Evolutionary conservation across 192 early-diverging fungal species (phyloP).

Genomic region (Coemansia reversa): DNA sequence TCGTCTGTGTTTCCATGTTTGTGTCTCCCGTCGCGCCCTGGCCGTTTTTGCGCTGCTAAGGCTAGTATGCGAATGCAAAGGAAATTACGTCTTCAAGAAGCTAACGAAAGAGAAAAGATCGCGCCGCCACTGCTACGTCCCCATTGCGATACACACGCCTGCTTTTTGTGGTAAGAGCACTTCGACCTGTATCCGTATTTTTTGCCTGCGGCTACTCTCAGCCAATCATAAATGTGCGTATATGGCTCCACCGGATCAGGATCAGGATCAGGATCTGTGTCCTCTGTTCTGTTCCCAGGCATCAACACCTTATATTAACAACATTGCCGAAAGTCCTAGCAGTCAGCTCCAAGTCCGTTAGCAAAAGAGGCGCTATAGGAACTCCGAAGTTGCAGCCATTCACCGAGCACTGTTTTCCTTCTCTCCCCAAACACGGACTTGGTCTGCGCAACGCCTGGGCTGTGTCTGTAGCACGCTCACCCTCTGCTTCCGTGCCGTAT

Average conservation of each 20-base stretch:
- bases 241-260: background rate
- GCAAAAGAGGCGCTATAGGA: slow-evolving; percentile 3
- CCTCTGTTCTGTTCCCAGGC: too few relatives aligned
- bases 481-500: too few relatives aligned
- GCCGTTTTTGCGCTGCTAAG: slow-evolving; percentile 7
- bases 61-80: background rate
- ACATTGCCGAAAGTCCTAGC: background rate
- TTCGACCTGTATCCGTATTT: too few relatives aligned
- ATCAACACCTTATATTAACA: too few relatives aligned
- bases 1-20: background rate
- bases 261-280: too few relatives aligned
- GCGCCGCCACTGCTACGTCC: too few relatives aligned
- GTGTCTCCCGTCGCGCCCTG: background rate
- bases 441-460: background rate
- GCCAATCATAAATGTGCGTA: background rate
- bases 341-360: slow-evolving; percentile 1
- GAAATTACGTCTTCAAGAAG: background rate
- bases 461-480: background rate
- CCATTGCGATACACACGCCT: too few relatives aligned
- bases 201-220: background rate
- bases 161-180: too few relatives aligned
- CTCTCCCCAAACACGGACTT: background rate
- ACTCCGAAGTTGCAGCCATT: slow-evolving; percentile 17
- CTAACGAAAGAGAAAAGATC: background rate
- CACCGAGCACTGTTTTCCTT: slow-evolving; percentile 1